Evolutionary conservation across 2,329 filamentous ascomycete species (phyloP).

Genomic region (Hypoxylon sp.): DNA sequence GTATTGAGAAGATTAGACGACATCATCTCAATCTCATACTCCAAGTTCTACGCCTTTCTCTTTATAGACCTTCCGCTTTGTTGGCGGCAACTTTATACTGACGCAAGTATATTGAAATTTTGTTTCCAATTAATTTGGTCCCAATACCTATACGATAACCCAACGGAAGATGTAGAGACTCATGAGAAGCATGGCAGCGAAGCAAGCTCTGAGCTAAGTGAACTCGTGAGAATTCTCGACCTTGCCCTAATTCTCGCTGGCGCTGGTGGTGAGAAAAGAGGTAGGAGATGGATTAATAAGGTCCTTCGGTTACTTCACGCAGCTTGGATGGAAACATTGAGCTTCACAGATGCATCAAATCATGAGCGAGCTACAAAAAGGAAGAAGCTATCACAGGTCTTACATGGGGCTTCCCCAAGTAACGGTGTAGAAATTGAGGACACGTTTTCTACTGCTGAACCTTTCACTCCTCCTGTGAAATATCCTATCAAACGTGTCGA

Average conservation of each 20-base stretch:
- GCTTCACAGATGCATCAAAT: neutral
- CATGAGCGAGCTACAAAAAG: constrained; percentile 33
- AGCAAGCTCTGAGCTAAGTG: constrained; percentile 53
- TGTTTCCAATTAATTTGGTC: constrained; percentile 47
- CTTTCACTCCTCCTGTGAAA: constrained; percentile 54
- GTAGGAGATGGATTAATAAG: constrained; percentile 59
- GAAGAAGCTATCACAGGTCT: constrained; percentile 17
- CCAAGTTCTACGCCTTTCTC: constrained; percentile 74
- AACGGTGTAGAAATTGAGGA: constrained; percentile 1
- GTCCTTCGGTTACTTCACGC: constrained; percentile 55
- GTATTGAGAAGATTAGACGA: constrained; percentile 60
- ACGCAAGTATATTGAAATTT: constrained; percentile 72
- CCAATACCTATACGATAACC: constrained; percentile 21
- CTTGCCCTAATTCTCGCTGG: constrained; percentile 79
- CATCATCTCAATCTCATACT: constrained; percentile 65
- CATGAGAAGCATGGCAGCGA: constrained; percentile 16
- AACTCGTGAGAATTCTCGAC: constrained; percentile 74
- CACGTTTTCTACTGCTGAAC: constrained; percentile 49
- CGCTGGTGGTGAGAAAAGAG: constrained; percentile 62
- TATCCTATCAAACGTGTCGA: constrained; percentile 53
- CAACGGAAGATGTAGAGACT: constrained; percentile 9
- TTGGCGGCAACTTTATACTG: constrained; percentile 77
- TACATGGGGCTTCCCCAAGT: neutral
- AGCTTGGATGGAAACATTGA: constrained; percentile 18
- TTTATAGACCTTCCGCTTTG: constrained; percentile 71